phyloP scores from a whole-genome alignment of 2,329 filamentous ascomycete species.

The Botrytis tulipae region DNA sequence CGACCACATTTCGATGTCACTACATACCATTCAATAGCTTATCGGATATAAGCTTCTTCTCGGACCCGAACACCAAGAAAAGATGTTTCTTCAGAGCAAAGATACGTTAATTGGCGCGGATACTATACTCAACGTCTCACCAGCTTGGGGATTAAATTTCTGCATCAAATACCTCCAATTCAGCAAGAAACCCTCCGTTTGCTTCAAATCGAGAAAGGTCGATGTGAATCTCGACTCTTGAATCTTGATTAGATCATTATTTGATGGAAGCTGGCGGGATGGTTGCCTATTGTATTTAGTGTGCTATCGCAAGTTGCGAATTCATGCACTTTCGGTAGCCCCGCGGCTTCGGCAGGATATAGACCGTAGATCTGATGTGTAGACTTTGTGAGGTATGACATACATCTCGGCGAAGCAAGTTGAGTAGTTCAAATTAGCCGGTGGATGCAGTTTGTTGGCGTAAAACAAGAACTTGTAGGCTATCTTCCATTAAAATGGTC shows the following conservation, averaged over 20 bases:
- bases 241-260: neutral
- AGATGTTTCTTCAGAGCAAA: neutral
- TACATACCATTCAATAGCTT: too few species aligned
- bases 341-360: neutral
- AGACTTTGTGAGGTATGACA: neutral
- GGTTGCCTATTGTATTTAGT: neutral
- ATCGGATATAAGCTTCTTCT: too few species aligned
- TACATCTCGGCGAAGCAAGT: neutral
- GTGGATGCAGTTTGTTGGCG: neutral
- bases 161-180: neutral
- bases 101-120: neutral
- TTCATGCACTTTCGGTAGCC: neutral
- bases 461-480: neutral
- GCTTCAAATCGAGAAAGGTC: neutral
- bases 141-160: neutral
- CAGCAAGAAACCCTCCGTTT: neutral
- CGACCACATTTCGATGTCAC: neutral
- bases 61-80: too few species aligned
- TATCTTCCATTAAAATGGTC: neutral
- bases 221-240: neutral
- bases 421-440: neutral
- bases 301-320: neutral
- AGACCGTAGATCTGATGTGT: neutral
- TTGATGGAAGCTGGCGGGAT: neutral
- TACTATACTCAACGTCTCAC: neutral